phyloP scores from a whole-genome alignment of 176 grass and related monocot species.

The Rhynchospora breviuscula region DNA sequence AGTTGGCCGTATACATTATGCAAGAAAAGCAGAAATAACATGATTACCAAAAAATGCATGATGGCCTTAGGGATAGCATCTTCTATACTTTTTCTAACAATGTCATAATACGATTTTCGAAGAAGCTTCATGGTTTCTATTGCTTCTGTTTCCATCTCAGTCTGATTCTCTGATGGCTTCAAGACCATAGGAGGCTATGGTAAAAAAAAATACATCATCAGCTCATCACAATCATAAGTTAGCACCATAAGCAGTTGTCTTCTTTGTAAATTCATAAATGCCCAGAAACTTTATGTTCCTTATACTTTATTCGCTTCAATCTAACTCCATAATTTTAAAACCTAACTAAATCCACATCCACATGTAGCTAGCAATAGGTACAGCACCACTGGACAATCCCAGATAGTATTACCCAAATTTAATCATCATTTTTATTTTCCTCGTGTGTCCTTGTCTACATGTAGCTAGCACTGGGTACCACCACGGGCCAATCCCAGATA shows the following conservation, averaged over 20 bases:
- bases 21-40: background rate
- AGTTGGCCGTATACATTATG: slow-evolving; percentile 7
- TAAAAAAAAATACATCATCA: background rate
- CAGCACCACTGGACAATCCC: background rate
- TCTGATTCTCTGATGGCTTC: slow-evolving; percentile 71
- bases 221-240: background rate
- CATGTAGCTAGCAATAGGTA: too few relatives aligned
- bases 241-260: background rate
- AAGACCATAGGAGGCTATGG: slow-evolving; percentile 65
- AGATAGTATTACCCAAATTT: too few relatives aligned
- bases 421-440: too few relatives aligned
- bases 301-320: background rate
- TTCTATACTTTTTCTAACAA: slow-evolving; percentile 84
- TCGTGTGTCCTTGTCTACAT: background rate
- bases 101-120: slow-evolving; percentile 93
- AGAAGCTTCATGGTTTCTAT: slow-evolving; percentile 72
- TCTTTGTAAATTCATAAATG: background rate
- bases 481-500: background rate
- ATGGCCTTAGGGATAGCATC: slow-evolving; percentile 82
- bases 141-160: slow-evolving; percentile 59
- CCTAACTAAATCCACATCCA: background rate
- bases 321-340: background rate
- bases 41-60: slow-evolving; percentile 91
- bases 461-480: background rate
- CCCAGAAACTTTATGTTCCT: background rate